Conservation (phyloP, 2,329 filamentous ascomycete species). For the Penicillium paneum region DNA sequence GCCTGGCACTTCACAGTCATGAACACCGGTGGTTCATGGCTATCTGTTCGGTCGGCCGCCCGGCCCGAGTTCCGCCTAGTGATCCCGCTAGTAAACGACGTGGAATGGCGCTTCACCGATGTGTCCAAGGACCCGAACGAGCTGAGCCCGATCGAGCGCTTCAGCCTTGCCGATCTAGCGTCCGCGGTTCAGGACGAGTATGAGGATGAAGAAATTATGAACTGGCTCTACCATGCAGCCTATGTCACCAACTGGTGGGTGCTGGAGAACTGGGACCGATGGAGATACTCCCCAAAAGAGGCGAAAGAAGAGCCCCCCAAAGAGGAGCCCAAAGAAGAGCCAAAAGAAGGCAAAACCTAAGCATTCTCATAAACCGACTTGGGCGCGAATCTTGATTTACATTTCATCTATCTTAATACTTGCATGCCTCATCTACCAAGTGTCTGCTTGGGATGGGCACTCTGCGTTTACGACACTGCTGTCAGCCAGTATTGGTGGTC, state of each 20-base stretch:
- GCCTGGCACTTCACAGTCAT: conserved; percentile 37
- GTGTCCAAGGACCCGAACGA: conserved; percentile 27
- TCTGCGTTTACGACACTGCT: background rate
- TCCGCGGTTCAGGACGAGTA: conserved; percentile 18
- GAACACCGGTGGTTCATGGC: conserved; percentile 35
- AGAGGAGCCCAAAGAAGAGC: background rate
- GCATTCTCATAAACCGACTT: background rate
- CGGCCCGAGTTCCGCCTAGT: conserved; percentile 29
- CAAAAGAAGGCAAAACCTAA: background rate
- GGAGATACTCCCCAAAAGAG: conserved; percentile 7
- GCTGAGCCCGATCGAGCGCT: conserved; percentile 21
- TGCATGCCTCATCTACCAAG: conserved; percentile 7
- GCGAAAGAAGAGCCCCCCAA: background rate
- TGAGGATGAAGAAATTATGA: conserved; percentile 19
- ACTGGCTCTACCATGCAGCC: conserved; percentile 27
- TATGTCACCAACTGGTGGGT: conserved; percentile 33
- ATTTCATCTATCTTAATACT: conserved; percentile 6
- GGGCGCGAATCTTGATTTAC: background rate
- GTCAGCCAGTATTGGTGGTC: background rate
- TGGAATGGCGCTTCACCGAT: conserved; percentile 36
- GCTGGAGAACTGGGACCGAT: conserved; percentile 30
- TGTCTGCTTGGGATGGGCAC: conserved; percentile 3
- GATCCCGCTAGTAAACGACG: conserved; percentile 30
- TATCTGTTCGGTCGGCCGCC: conserved; percentile 31
- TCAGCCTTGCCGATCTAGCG: conserved; percentile 24